Base-by-base conservation (phyloP, 768 basidiomycete species). In the Lanmaoa pseudosensibilis region DNA sequence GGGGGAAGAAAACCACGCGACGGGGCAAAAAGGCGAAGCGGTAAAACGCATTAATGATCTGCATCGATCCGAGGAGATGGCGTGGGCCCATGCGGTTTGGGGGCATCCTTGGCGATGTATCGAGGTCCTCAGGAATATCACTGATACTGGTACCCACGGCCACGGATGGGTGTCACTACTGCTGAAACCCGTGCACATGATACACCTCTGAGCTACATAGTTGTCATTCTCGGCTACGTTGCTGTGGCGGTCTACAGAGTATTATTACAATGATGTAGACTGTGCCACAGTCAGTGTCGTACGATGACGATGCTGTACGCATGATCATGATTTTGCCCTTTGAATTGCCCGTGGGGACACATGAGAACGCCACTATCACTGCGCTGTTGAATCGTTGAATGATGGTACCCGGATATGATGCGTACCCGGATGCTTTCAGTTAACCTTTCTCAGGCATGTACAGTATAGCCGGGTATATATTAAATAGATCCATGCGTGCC, bases 1-100 rank as follows among this genome's bases (percentile, higher is more conserved):
- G 53, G 45, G 73, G 25, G 80, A 74, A 83, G 72, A 86, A 84
- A 64, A 69, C 74, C 36, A 78, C 81, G 57, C 77, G 79, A 43
- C 71, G 73, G 54, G 67, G 76, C 16, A 80, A 80, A 64, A 80
- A 78, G 63, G 57, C 60, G 49, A 78, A 72, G 60, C 69, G 73
- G 55, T 74, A 56, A 18, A 11, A 37, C 37, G 15, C 11, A 34
- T 49, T 16, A 30, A 30, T 30, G 39, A 38, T 19, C 44, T 15
- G 33, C n/a, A 46, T 53, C 39, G 48, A 56, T 56, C 58, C 19
- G 12, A 58, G 23, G 41, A 37, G 15, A 49, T 33, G 19, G 36
- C 18, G 30, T 43, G 30, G n/a, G 46, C 11, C 27, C 48, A 34
- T 45, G 12, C 13, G 6, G 5, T 34, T 23, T 12, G n/a, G 13